A percentile compares a stretch with the other conserved stretches of the same genome.
These are phyloP conservation scores for Sporothrix pallida DNA, from an alignment of 2,329 filamentous ascomycete genomes.

Conservation along the genomic window DNA sequence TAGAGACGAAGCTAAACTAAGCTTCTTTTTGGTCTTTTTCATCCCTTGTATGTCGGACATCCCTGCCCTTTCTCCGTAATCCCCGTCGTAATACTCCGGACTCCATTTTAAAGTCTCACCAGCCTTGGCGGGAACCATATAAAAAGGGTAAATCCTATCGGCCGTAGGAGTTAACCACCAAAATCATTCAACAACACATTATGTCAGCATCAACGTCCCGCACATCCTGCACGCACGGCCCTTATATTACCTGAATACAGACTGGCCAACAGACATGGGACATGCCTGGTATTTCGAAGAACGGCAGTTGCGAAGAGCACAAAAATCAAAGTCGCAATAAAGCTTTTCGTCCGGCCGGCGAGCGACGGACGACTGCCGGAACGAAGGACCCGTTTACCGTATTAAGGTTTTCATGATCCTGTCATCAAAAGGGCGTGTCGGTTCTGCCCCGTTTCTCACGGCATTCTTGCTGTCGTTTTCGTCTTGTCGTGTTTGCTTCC, in stretches of 20 bases:
- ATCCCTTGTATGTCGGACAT: neutral
- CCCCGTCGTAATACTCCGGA: neutral
- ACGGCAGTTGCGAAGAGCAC: neutral
- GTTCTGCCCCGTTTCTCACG: neutral
- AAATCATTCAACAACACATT: neutral
- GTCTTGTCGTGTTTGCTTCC: neutral
- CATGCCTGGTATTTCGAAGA: neutral
- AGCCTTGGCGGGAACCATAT: slow-evolving; percentile 6
- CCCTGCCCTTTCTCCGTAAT: neutral
- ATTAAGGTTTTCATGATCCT: neutral
- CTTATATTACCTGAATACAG: neutral
- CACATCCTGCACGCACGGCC: neutral
- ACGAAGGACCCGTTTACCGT: neutral
- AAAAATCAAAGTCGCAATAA: neutral
- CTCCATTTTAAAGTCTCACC: neutral
- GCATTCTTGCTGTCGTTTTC: neutral
- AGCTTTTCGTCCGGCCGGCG: no score
- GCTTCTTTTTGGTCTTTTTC: neutral
- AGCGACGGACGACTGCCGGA: neutral
- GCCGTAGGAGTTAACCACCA: neutral
- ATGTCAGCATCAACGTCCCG: neutral
- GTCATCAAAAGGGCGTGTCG: neutral
- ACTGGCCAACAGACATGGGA: neutral
- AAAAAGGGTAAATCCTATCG: slow-evolving; percentile 4
- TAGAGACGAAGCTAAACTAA: neutral